These are phyloP conservation scores for Camellia japonica DNA, from an alignment of 148 eudicot genomes.

Conservation along the genomic window DNA sequence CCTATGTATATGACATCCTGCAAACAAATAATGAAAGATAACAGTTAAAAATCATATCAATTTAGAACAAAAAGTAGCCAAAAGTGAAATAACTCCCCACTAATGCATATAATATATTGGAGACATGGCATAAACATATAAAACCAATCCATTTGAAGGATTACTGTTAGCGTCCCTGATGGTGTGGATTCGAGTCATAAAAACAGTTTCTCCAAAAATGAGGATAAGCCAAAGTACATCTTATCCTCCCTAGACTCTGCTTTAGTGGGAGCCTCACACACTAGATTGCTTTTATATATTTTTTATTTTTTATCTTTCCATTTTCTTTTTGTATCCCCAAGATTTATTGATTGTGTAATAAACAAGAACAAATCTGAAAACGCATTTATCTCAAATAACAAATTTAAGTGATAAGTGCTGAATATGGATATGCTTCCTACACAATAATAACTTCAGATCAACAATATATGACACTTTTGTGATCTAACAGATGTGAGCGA, in stretches of 20 bases:
- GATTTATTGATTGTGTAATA: background rate
- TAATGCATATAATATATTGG: background rate
- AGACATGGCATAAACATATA: background rate
- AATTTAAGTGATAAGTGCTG: no score
- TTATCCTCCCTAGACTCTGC: no score
- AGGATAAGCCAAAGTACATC: no score
- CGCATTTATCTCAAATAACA: background rate
- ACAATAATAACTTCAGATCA: background rate
- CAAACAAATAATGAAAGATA: background rate
- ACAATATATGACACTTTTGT: background rate
- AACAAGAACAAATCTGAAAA: background rate
- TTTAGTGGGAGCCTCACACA: no score
- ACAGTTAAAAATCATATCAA: background rate
- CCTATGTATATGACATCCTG: conserved; percentile 9
- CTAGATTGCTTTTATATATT: background rate
- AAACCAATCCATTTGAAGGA: background rate
- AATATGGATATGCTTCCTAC: no score
- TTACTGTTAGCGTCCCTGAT: no score
- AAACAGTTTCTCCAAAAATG: no score
- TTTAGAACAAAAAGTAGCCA: background rate
- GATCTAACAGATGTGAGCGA: background rate
- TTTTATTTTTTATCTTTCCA: background rate
- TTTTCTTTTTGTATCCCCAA: background rate
- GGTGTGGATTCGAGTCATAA: no score
- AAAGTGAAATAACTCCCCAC: background rate